These are phyloP conservation scores for Talaromyces pinophilus DNA, from an alignment of 2,329 filamentous ascomycete species.

Conservation along the genomic window DNA sequence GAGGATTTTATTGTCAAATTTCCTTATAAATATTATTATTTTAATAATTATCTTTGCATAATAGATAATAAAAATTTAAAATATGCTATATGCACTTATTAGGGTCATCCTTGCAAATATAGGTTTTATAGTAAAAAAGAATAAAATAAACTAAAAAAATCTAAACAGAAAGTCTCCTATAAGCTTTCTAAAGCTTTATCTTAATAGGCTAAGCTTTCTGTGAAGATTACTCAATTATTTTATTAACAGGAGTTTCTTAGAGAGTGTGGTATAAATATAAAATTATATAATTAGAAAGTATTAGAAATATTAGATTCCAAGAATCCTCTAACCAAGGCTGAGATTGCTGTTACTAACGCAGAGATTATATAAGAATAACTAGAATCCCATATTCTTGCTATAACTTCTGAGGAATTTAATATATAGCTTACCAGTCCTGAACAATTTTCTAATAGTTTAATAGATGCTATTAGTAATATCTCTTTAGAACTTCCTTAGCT, in stretches of 20 bases:
- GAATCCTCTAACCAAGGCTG: no score
- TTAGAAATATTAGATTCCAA: neutral
- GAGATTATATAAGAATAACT: no score
- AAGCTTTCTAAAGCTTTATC: no score
- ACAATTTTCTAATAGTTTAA: no score
- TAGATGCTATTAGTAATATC: no score
- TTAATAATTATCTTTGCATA: neutral
- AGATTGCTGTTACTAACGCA: no score
- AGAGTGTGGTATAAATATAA: neutral
- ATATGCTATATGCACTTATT: neutral
- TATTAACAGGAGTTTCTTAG: neutral
- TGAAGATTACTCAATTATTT: neutral
- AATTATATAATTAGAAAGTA: neutral
- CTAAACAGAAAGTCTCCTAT: no score
- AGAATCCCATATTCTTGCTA: no score
- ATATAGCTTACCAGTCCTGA: no score
- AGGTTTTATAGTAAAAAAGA: neutral
- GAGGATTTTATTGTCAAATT: neutral
- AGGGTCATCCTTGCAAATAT: neutral
- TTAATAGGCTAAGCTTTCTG: no score
- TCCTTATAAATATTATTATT: neutral
- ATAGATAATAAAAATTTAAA: neutral
- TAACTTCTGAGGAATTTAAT: no score
- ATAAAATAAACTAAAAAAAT: neutral
- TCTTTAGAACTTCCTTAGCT: no score